phyloP scores from a whole-genome alignment of 257 asterid species.

The Gynochthodes officinalis region DNA sequence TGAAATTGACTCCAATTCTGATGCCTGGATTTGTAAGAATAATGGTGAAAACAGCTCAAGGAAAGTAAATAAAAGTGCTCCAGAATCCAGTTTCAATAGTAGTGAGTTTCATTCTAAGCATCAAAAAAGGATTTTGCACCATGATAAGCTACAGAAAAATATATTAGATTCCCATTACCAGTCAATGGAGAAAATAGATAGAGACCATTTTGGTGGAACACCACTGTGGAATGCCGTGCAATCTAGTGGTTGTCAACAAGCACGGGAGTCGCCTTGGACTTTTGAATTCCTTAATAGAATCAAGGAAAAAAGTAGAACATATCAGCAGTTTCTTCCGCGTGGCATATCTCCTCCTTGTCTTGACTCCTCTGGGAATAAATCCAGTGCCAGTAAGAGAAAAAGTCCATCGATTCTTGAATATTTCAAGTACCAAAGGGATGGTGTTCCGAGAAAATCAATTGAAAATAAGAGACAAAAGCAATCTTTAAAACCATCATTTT shows the following conservation, averaged over 20 bases:
- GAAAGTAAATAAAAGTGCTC: conserved; percentile 32
- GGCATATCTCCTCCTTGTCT: conserved; percentile 51
- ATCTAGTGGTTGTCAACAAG: conserved; percentile 41
- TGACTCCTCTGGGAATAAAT: conserved; percentile 37
- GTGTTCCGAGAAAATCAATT: conserved; percentile 41
- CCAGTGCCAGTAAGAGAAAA: conserved; percentile 57
- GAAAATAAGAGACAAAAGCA: conserved; percentile 53
- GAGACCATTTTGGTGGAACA: conserved; percentile 42
- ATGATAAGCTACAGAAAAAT: conserved; percentile 27
- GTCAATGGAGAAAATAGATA: conserved; percentile 34
- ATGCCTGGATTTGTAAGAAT: conserved; percentile 40
- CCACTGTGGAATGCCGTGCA: conserved; percentile 70
- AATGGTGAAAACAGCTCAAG: conserved; percentile 31
- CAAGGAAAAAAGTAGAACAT: conserved; percentile 78
- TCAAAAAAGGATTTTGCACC: conserved; percentile 34
- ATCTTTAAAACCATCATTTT: conserved; percentile 37
- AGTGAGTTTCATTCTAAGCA: conserved; percentile 24
- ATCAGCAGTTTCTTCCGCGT: conserved; percentile 51
- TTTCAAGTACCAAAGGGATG: conserved; percentile 66
- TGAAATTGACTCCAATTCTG: conserved; percentile 42
- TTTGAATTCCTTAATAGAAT: conserved; percentile 83
- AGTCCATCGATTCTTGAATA: conserved; percentile 83
- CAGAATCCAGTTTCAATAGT: conserved; percentile 31
- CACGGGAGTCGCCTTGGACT: conserved; percentile 89
- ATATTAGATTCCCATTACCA: conserved; percentile 28